Conservation (phyloP, 139 green algal genomes). For the Ulvella scutata region DNA sequence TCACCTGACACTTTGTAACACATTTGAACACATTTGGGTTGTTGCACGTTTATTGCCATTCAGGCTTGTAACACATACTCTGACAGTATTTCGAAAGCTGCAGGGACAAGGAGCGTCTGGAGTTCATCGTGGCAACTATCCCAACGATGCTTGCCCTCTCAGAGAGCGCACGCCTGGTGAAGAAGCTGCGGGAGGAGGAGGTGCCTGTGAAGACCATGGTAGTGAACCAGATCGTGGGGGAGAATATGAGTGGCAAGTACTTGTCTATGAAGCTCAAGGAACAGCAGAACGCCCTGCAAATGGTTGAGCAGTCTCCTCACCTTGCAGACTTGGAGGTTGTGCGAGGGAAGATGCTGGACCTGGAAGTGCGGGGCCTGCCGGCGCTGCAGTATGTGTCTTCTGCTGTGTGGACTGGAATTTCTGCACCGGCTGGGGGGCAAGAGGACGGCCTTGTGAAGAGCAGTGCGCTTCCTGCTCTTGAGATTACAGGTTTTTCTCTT, state of each 20-base stretch:
- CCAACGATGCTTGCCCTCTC: constrained; percentile 86
- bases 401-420: constrained; percentile 41
- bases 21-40: too few species aligned
- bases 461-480: background rate
- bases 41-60: too few species aligned
- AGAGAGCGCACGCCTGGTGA: constrained; percentile 61
- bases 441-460: background rate
- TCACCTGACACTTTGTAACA: too few species aligned
- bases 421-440: background rate
- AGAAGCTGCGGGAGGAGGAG: constrained; percentile 51
- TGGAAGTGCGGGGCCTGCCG: constrained; percentile 58
- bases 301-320: constrained; percentile 61
- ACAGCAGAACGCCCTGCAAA: constrained; percentile 61
- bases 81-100: too few species aligned
- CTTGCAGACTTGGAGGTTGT: constrained; percentile 87
- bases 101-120: constrained; percentile 48
- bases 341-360: background rate
- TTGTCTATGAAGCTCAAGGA: constrained; percentile 69
- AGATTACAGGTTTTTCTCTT: too few species aligned
- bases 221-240: constrained; percentile 70
- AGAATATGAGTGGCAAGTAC: constrained; percentile 38
- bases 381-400: constrained; percentile 74
- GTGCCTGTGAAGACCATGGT: constrained; percentile 87
- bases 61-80: too few species aligned
- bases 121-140: constrained; percentile 98